Percentiles rank a stretch among this genome's conserved stretches.
Conservation (phyloP, 805 yeast species). For the Metschnikowia aberdeeniae region DNA sequence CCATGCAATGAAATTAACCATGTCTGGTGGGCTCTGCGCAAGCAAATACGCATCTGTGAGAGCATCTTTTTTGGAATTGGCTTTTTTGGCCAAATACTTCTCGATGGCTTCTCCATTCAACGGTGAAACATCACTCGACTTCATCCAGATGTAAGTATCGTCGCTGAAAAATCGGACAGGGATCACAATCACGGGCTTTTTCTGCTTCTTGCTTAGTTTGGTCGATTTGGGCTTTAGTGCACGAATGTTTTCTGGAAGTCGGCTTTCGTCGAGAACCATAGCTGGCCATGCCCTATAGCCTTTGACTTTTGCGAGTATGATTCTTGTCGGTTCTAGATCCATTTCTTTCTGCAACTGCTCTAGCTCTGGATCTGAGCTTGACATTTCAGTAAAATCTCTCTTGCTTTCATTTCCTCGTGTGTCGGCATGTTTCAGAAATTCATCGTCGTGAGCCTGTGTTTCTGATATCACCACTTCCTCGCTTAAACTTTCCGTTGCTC, state of each 20-base stretch:
- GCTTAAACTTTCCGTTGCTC: not conserved
- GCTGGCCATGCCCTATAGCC: conserved; percentile 94
- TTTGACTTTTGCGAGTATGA: conserved; percentile 70
- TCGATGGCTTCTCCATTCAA: conserved; percentile 42
- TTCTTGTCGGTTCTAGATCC: conserved; percentile 15
- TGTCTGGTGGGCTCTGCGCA: conserved; percentile 45
- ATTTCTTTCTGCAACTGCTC: conserved; percentile 12
- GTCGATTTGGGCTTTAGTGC: conserved; percentile 47
- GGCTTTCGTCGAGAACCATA: conserved; percentile 59
- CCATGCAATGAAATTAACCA: conserved; percentile 37
- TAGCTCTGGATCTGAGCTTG: not conserved
- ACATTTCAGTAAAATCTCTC: not conserved
- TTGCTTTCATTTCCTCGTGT: not conserved
- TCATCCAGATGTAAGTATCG: conserved; percentile 69
- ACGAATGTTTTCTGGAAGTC: conserved; percentile 55
- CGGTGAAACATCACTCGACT: conserved; percentile 45
- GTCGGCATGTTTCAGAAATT: not conserved
- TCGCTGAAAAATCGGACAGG: conserved; percentile 72
- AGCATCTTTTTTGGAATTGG: conserved; percentile 36
- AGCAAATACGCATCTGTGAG: conserved; percentile 50
- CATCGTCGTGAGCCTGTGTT: no score
- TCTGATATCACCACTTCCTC: not conserved
- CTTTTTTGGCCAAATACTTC: conserved; percentile 26
- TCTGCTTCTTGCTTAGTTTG: conserved; percentile 20
- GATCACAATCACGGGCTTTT: conserved; percentile 13